phyloP scores from a whole-genome alignment of 805 yeast species.

The Ogataea corticis region DNA sequence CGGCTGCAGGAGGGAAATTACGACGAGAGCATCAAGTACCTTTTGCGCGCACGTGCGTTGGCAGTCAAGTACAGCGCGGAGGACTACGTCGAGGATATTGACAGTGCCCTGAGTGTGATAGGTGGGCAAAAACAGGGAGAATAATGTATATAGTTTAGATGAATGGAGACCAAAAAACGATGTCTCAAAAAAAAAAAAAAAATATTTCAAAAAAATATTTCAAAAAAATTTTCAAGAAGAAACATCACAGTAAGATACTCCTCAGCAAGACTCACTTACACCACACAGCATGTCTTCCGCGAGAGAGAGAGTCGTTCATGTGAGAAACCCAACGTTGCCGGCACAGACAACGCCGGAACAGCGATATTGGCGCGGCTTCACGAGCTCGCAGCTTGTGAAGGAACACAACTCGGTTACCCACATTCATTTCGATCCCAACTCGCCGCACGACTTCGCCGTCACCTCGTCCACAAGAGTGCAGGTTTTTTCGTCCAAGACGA shows the following conservation, averaged over 20 bases:
- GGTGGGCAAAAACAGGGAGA: neutral
- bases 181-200: no score
- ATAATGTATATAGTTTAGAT: neutral
- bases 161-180: no score
- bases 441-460: slow-evolving; percentile 91
- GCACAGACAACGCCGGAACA: slow-evolving; percentile 89
- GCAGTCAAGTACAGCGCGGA: slow-evolving; percentile 20
- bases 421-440: slow-evolving; percentile 79
- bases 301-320: slow-evolving; percentile 62
- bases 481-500: slow-evolving; percentile 88
- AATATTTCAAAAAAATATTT: no score
- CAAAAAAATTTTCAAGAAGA: slow-evolving; percentile 46
- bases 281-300: slow-evolving; percentile 65
- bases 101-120: slow-evolving; percentile 10
- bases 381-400: slow-evolving; percentile 83
- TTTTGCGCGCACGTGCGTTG: slow-evolving; percentile 19
- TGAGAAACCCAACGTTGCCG: slow-evolving; percentile 74
- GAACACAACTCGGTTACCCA: slow-evolving; percentile 92
- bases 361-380: slow-evolving; percentile 87
- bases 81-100: slow-evolving; percentile 20
- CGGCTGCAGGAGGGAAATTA: slow-evolving; percentile 10
- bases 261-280: slow-evolving; percentile 16
- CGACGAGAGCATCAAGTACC: slow-evolving; percentile 15
- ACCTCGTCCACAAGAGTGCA: slow-evolving; percentile 91
- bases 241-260: slow-evolving; percentile 75